Conservation (phyloP, 2,329 filamentous ascomycete species). For the Hypoxylon sp. region DNA sequence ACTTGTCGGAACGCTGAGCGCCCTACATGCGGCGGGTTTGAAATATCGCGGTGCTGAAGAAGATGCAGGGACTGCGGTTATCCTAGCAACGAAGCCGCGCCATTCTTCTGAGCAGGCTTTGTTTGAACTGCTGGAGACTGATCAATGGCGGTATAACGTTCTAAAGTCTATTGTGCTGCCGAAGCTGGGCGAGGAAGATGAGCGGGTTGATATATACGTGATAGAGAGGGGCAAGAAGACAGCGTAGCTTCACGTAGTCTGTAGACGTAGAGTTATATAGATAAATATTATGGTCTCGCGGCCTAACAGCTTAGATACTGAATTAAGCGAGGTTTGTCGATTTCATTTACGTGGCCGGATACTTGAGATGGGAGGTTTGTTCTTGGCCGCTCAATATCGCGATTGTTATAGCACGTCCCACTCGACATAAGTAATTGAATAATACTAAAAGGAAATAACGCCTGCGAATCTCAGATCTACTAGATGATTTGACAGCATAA, state of each 20-base stretch:
- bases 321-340: no score
- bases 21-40: slow-evolving; percentile 60
- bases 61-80: slow-evolving; percentile 58
- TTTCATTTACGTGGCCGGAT: no score
- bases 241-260: background rate
- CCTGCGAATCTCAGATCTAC: no score
- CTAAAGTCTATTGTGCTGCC: slow-evolving; percentile 62
- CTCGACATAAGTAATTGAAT: no score
- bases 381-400: no score
- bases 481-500: no score
- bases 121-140: slow-evolving; percentile 62
- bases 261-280: background rate
- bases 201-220: slow-evolving; percentile 68
- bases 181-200: slow-evolving; percentile 60
- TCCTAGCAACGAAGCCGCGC: slow-evolving; percentile 70
- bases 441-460: no score
- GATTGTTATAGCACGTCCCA: no score
- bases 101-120: slow-evolving; percentile 67
- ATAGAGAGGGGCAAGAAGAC: slow-evolving; percentile 57
- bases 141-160: slow-evolving; percentile 63
- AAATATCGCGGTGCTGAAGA: slow-evolving; percentile 10
- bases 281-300: no score
- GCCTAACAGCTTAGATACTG: no score
- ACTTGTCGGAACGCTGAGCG: slow-evolving; percentile 67
- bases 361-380: no score